A percentile compares a stretch with the other conserved stretches of the same genome.
Conservation (phyloP, 352 stramenopile genomes). For the Pythium plurisporium region DNA sequence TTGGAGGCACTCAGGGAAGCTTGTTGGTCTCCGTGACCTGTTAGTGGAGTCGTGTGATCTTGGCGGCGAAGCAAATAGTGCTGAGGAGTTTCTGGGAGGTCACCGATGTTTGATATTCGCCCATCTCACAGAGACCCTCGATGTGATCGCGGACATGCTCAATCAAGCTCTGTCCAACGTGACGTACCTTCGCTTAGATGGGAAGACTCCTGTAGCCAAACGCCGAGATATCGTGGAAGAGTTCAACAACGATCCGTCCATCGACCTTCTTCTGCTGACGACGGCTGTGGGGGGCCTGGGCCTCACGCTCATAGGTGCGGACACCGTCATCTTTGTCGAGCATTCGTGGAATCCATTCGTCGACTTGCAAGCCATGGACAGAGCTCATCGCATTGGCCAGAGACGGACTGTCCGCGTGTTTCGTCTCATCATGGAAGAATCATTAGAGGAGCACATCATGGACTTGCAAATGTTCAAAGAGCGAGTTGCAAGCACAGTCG, state of each 20-base stretch:
- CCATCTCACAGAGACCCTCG: slow-evolving; percentile 91
- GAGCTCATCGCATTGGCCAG: slow-evolving; percentile 77
- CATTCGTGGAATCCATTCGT: slow-evolving; percentile 98
- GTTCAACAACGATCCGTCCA: slow-evolving; percentile 91
- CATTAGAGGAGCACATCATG: slow-evolving; percentile 78
- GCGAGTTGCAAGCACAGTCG: slow-evolving; percentile 57
- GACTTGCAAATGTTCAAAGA: slow-evolving; percentile 80
- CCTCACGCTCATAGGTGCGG: slow-evolving; percentile 95
- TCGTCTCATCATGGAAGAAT: slow-evolving; percentile 66
- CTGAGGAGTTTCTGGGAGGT: slow-evolving; percentile 23
- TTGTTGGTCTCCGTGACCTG: slow-evolving; percentile 73
- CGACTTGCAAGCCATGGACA: slow-evolving; percentile 92
- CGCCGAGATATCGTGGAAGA: slow-evolving; percentile 78
- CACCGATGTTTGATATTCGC: slow-evolving; percentile 96
- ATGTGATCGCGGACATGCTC: slow-evolving; percentile 91
- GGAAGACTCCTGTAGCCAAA: slow-evolving; percentile 65
- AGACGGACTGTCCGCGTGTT: slow-evolving; percentile 69
- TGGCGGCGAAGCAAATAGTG: slow-evolving; percentile 12
- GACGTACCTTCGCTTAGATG: slow-evolving; percentile 91
- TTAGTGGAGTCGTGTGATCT: slow-evolving; percentile 70
- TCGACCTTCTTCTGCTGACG: slow-evolving; percentile 95
- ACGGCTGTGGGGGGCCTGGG: slow-evolving; percentile 94
- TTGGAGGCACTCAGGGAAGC: slow-evolving; percentile 91
- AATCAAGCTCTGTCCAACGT: slow-evolving; percentile 52
- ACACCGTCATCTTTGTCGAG: slow-evolving; percentile 98